A percentile compares a stretch with the other conserved stretches of the same genome.
Evolutionary conservation across 495 filamentous ascomycete species (phyloP).

Genomic region (Aspergillus cristatus): DNA sequence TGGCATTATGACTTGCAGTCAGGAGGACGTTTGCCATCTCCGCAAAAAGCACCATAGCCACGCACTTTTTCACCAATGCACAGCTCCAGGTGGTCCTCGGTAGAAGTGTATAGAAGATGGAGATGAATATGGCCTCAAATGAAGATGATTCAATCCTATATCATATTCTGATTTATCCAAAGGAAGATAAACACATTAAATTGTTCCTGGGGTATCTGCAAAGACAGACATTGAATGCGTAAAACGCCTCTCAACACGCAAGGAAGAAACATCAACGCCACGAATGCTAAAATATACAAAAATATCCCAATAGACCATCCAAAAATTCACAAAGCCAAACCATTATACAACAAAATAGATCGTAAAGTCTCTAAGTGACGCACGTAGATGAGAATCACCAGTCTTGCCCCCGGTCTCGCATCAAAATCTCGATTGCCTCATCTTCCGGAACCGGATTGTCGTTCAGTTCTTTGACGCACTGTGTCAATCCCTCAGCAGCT

Average conservation of each 20-base stretch:
- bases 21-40: no score
- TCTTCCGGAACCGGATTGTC: slow-evolving; percentile 40
- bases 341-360: slow-evolving; percentile 1
- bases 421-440: slow-evolving; percentile 39
- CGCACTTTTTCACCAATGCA: no score
- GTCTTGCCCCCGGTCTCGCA: slow-evolving; percentile 41
- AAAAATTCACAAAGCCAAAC: slow-evolving; percentile 4
- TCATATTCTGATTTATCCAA: no score
- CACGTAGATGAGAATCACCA: slow-evolving; percentile 21
- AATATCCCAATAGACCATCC: slow-evolving; percentile 2
- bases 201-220: slow-evolving; percentile 13
- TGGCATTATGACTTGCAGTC: background rate
- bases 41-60: no score
- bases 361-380: no score
- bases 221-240: slow-evolving; percentile 11
- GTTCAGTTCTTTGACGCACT: slow-evolving; percentile 40
- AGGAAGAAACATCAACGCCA: background rate
- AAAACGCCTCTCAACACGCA: background rate
- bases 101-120: no score
- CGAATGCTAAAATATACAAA: background rate
- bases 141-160: no score
- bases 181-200: background rate
- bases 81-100: no score
- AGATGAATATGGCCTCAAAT: no score
- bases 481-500: slow-evolving; percentile 36